Evolutionary conservation across 345 rosid species (phyloP), one percentile per base, ranked within the genome.

Genomic region (Sisymbrium irio): DNA sequence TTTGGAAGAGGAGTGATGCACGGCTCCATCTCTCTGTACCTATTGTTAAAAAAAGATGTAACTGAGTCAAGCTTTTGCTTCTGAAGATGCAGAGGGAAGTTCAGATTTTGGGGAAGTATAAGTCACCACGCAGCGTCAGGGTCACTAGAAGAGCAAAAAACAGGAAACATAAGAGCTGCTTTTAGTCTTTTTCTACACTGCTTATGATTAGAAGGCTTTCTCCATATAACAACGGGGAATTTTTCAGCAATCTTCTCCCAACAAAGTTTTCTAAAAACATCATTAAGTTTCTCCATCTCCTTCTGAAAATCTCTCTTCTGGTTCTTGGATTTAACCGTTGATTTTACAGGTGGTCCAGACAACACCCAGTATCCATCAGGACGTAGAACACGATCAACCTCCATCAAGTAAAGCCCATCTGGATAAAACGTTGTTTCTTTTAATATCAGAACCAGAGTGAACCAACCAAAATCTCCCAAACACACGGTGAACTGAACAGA

Each of bases 341-440:
- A 81, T 78, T 70, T 77, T 41, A 89, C 86, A 6, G 91, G 96
- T 4, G 91, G 96, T 36, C 93, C 96, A 17, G 91, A 87, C 12
- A 89, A 69, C 57, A 86, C 72, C 93, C 89, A 86, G 42, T 83
- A 87, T 45, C 96, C 93, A 70, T 82, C 89, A 3, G 89, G 92
- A 28, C 90, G 85, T 69, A 89, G 71, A 64, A 88, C 79, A 62
- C 91, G 82, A 66, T 89, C 96, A 56, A 87, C 82, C 78, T 89
- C 96, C 80, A 89, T 74, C 73, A 89, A 74, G 79, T 87, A 86
- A 58, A 85, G 77, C 53, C 96, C 92, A 79, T 80, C 95, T 87
- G 54, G 42, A 61, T 67, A 67, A 67, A 74, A 74, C 19, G 53
- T 58, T 53, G 1, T 46, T 46, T 49, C 59, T 71, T 44, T 50